Percentiles rank a stretch among this genome's conserved stretches.
These are phyloP conservation scores for Starmerella cellae DNA, from an alignment of 805 yeast genomes.

Conservation along the genomic window DNA sequence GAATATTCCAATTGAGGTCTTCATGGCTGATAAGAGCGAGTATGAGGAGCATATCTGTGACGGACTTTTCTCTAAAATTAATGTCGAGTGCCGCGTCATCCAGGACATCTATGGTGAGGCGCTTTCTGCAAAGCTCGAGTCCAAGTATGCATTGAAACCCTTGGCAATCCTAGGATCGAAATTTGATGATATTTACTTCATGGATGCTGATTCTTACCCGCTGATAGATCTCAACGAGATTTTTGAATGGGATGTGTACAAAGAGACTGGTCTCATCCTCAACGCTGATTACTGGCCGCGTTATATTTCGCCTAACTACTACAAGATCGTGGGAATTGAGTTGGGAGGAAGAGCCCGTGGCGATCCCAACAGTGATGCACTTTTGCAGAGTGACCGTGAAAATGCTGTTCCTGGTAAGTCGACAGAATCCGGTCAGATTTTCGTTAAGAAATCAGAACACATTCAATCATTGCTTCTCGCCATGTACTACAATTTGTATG, in stretches of 20 bases:
- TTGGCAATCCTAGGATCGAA: conserved; percentile 59
- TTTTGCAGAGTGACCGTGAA: conserved; percentile 41
- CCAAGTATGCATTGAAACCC: conserved; percentile 55
- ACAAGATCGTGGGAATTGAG: conserved; percentile 49
- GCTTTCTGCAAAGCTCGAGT: conserved; percentile 36
- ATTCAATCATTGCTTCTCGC: conserved; percentile 45
- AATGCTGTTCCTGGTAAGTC: conserved; percentile 56
- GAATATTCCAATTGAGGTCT: conserved; percentile 68
- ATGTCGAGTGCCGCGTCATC: conserved; percentile 56
- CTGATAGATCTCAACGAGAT: conserved; percentile 48
- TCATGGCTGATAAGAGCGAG: conserved; percentile 57
- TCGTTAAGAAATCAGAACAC: conserved; percentile 45
- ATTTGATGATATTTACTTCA: conserved; percentile 54
- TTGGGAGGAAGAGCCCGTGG: conserved; percentile 32
- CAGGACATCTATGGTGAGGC: conserved; percentile 47
- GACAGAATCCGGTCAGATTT: conserved; percentile 55
- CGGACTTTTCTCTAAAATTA: conserved; percentile 43
- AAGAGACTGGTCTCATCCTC: conserved; percentile 37
- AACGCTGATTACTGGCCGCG: conserved; percentile 92
- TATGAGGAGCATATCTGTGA: conserved; percentile 63
- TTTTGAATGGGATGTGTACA: conserved; percentile 46
- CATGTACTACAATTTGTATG: conserved; percentile 51
- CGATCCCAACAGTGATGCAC: conserved; percentile 26
- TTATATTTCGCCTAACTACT: conserved; percentile 61
- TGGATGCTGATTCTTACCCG: conserved; percentile 70